Evolutionary conservation across 495 filamentous ascomycete species (phyloP).

Genomic region (Echria macrotheca): DNA sequence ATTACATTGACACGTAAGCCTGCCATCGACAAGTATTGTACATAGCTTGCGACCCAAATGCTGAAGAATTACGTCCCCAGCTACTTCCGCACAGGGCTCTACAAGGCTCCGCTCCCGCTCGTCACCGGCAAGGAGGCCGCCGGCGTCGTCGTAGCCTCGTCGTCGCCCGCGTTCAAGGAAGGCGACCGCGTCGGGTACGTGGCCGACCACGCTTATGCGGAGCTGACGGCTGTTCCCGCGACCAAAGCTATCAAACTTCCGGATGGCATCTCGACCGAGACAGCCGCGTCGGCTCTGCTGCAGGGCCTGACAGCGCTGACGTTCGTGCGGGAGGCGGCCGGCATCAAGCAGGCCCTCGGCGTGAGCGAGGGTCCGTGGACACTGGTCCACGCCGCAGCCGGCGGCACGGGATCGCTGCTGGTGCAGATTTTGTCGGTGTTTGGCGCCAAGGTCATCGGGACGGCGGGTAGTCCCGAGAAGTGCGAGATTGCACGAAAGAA

Average conservation of each 20-base stretch:
- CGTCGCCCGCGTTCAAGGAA: constrained; percentile 42
- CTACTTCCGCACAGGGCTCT: constrained; percentile 89
- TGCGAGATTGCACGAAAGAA: constrained; percentile 58
- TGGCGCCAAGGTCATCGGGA: constrained; percentile 79
- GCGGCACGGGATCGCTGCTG: constrained; percentile 76
- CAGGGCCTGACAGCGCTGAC: constrained; percentile 86
- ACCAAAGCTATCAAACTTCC: constrained; percentile 60
- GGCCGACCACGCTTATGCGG: constrained; percentile 59
- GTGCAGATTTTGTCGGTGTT: constrained; percentile 67
- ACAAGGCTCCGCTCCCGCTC: constrained; percentile 63
- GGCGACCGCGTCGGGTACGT: constrained; percentile 69
- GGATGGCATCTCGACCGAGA: constrained; percentile 50
- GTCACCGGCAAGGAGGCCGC: constrained; percentile 81
- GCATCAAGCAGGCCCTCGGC: constrained; percentile 47
- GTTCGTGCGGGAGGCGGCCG: constrained; percentile 69
- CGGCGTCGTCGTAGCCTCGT: constrained; percentile 38
- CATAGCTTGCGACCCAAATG: no score
- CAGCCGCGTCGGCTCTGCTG: constrained; percentile 63
- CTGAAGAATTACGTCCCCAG: no score
- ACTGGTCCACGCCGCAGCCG: constrained; percentile 85
- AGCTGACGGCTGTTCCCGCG: constrained; percentile 60
- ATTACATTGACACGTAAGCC: constrained; percentile 75
- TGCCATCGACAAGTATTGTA: no score
- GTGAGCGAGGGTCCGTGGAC: constrained; percentile 62
- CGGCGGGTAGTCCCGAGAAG: constrained; percentile 71